Base-by-base conservation (phyloP, 2,329 filamentous ascomycete species). In the Trichoderma afroharzianum region DNA sequence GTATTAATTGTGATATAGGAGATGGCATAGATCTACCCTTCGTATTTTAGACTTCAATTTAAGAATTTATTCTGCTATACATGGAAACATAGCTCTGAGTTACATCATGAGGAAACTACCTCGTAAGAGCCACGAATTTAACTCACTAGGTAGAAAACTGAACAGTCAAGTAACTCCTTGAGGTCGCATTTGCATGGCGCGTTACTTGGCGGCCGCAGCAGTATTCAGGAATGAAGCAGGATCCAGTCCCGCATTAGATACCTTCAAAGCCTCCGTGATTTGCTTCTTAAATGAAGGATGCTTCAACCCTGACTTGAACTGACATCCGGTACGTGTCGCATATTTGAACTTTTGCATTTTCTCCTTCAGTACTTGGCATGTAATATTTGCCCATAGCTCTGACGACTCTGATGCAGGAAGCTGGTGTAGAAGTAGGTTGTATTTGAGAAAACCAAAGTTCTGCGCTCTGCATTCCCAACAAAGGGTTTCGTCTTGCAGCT, bases 211-310 rank as follows among this genome's bases (percentile, higher is more conserved):
- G 3, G 32, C 32, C 12, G 32, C 12, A 33, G 36, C 14, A 18
- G 39, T 18, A 4, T 8, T 47, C n/a, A 5, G 18, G 12, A n/a
- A n/a, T 50, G n/a, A 21, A 21, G n/a, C 4, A 50, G 3, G 43
- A 21, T 21, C 9, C 4, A 50, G n/a, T 21, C 9, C 43, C 43
- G 1, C 2, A 2, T 21, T 2, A 12, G 8, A 21, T 12, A 50
- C 0, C 9, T 14, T 24, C 43, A 21, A 12, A 6, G 43, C 43
- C 5, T 1, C 0, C 43, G 1, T 0, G 1, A 50, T 50, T 0
- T 21, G n/a, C 8, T 21, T 12, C 43, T 50, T 12, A 0, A 50
- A 50, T 6, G 43, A 21, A 50, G 43, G 18, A 43, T 43, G 36
- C 14, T 11, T 14, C 33, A 15, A 6, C 12, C 14, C 36, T 43